These are phyloP conservation scores for Blumeria graminis DNA, from an alignment of 2,329 filamentous ascomycete species.

Conservation along the genomic window DNA sequence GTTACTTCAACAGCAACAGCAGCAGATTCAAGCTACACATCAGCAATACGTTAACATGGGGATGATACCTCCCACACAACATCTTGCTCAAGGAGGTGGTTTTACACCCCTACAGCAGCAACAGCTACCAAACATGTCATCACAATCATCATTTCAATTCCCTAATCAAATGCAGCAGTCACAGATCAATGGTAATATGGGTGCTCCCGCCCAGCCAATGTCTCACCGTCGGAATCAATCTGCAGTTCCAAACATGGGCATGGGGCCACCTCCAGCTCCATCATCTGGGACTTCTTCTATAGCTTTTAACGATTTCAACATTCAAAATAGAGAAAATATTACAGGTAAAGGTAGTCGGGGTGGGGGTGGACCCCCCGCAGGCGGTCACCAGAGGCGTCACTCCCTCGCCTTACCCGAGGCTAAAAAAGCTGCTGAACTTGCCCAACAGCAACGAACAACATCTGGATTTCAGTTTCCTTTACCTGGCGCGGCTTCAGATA, in stretches of 20 bases:
- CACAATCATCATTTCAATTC: constrained; percentile 75
- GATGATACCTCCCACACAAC: constrained; percentile 71
- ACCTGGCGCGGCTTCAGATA: constrained; percentile 30
- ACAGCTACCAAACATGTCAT: constrained; percentile 53
- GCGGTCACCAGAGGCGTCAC: constrained; percentile 80
- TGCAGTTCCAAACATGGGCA: constrained; percentile 73
- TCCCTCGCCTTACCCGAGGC: constrained; percentile 86
- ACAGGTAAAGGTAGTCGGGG: constrained; percentile 43
- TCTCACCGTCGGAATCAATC: constrained; percentile 97
- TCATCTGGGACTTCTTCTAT: constrained; percentile 68
- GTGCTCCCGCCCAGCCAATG: constrained; percentile 49
- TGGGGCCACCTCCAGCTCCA: constrained; percentile 75
- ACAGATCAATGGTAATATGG: constrained; percentile 51
- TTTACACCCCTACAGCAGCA: constrained; percentile 68
- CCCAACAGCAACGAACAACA: constrained; percentile 87
- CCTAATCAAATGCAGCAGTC: constrained; percentile 52
- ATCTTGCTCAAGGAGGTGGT: constrained; percentile 41
- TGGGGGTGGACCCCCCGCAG: constrained; percentile 39
- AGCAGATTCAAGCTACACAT: constrained; percentile 87
- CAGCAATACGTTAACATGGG: constrained; percentile 97
- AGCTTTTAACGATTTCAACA: constrained; percentile 63
- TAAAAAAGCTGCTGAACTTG: constrained; percentile 89
- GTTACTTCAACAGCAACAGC: constrained; percentile 87
- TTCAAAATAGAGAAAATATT: constrained; percentile 39
- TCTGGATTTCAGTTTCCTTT: constrained; percentile 87